phyloP scores from a whole-genome alignment of 257 asterid genomes.

The Cordia subcordata region DNA sequence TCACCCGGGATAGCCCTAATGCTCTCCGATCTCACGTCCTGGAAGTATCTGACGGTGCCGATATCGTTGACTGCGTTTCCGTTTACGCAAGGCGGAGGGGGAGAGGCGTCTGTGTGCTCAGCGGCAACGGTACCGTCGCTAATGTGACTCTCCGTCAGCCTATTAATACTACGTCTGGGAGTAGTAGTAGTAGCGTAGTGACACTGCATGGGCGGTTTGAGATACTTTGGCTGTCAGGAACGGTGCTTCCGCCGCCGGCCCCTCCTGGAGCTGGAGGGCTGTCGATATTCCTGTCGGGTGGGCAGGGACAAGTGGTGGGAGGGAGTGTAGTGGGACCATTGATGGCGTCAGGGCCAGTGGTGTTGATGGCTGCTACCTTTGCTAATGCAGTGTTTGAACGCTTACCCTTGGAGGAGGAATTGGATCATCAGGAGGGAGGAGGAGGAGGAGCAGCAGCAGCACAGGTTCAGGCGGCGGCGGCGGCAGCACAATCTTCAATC shows the following conservation, averaged over 20 bases:
- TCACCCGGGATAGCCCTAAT: constrained; percentile 63
- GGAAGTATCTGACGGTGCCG: constrained; percentile 46
- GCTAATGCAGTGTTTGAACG: constrained; percentile 74
- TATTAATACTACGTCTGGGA: constrained; percentile 18
- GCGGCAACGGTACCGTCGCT: constrained; percentile 54
- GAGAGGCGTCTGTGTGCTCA: constrained; percentile 57
- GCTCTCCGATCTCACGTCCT: constrained; percentile 63
- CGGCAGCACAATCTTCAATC: constrained; percentile 54
- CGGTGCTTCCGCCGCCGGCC: constrained; percentile 77
- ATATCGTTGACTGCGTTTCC: constrained; percentile 45
- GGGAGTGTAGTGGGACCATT: constrained; percentile 60
- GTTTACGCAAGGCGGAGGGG: constrained; percentile 57
- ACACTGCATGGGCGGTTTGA: constrained; percentile 65
- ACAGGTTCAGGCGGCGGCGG: constrained; percentile 28
- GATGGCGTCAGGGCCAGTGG: constrained; percentile 59
- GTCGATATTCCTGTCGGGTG: constrained; percentile 54
- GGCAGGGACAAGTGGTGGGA: constrained; percentile 78
- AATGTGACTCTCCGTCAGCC: constrained; percentile 63
- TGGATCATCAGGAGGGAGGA: constrained; percentile 18
- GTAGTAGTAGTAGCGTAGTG: constrained; percentile 20
- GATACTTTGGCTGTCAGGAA: constrained; percentile 53
- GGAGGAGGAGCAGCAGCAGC: constrained; percentile 5
- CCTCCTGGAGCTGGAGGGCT: constrained; percentile 58
- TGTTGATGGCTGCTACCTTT: constrained; percentile 67
- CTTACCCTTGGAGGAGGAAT: constrained; percentile 64